These are phyloP conservation scores for Hypoxylon sp. DNA, from an alignment of 2,329 filamentous ascomycete species.

Conservation along the genomic window DNA sequence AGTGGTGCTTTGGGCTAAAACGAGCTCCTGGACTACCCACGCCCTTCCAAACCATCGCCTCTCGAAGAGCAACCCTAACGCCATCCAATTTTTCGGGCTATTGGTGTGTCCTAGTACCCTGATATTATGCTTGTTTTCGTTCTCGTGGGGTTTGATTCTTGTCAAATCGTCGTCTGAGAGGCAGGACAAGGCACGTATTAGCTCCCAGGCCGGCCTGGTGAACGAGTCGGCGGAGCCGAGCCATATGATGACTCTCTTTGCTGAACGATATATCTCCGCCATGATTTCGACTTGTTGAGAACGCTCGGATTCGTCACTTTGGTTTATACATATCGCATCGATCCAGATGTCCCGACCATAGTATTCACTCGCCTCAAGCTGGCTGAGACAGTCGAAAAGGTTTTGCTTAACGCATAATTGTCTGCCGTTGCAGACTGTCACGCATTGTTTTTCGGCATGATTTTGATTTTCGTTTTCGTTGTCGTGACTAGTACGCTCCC, in stretches of 20 bases:
- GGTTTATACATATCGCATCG: conserved; percentile 31
- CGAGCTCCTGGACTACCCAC: conserved; percentile 37
- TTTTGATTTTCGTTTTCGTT: conserved; percentile 19
- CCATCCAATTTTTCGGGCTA: conserved; percentile 18
- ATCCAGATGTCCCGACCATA: conserved; percentile 28
- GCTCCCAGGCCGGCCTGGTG: conserved; percentile 18
- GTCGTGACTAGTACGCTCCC: conserved; percentile 22
- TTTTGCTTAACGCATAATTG: conserved; percentile 26
- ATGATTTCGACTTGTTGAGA: conserved; percentile 29
- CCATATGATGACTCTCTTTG: conserved; percentile 29
- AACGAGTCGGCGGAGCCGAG: conserved; percentile 22
- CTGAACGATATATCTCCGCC: conserved; percentile 27
- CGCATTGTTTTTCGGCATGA: neutral
- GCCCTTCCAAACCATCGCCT: conserved; percentile 33
- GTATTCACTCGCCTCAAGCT: conserved; percentile 21
- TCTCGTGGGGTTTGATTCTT: conserved; percentile 5
- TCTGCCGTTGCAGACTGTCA: conserved; percentile 24
- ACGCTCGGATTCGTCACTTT: conserved; percentile 12
- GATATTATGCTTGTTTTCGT: conserved; percentile 1
- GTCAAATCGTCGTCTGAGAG: conserved; percentile 4
- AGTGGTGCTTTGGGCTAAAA: conserved; percentile 19
- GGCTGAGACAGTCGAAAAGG: conserved; percentile 29
- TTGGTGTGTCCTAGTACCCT: conserved; percentile 4
- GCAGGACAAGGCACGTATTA: conserved; percentile 9
- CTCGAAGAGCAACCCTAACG: conserved; percentile 29